Conservation (phyloP, 1,284 basidiomycete genomes). For the Ustilago tritici region DNA sequence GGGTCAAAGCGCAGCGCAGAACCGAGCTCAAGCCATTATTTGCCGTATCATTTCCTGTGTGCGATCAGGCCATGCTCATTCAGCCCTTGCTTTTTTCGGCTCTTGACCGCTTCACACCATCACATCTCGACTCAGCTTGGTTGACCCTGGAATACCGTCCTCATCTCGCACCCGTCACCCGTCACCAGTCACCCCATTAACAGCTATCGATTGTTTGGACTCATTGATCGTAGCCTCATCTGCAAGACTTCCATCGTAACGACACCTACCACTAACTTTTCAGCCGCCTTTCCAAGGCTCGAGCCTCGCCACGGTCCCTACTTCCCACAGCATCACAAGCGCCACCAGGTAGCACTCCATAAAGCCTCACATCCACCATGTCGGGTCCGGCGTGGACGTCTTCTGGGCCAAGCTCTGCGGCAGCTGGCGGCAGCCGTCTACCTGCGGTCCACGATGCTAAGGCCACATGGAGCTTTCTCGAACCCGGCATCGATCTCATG, state of each 20-base stretch:
- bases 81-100: neutral
- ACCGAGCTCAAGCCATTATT: neutral
- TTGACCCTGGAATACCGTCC: neutral
- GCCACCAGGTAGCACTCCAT: neutral
- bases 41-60: conserved; percentile 3
- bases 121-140: conserved; percentile 17
- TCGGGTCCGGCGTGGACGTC: conserved; percentile 25
- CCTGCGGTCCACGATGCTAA: conserved; percentile 47
- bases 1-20: conserved; percentile 7
- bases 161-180: neutral
- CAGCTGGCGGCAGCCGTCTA: conserved; percentile 27
- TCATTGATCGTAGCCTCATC: neutral
- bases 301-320: neutral
- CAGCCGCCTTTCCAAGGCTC: neutral
- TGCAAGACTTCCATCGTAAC: neutral
- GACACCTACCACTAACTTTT: neutral
- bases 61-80: conserved; percentile 34
- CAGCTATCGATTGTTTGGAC: neutral
- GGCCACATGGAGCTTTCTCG: conserved; percentile 89
- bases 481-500: conserved; percentile 78
- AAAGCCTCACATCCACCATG: conserved; percentile 9
- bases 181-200: neutral
- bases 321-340: neutral
- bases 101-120: conserved; percentile 6
- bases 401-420: conserved; percentile 20